Conservation (phyloP, 208 protist genomes). For the Leishmania aethiopica region DNA sequence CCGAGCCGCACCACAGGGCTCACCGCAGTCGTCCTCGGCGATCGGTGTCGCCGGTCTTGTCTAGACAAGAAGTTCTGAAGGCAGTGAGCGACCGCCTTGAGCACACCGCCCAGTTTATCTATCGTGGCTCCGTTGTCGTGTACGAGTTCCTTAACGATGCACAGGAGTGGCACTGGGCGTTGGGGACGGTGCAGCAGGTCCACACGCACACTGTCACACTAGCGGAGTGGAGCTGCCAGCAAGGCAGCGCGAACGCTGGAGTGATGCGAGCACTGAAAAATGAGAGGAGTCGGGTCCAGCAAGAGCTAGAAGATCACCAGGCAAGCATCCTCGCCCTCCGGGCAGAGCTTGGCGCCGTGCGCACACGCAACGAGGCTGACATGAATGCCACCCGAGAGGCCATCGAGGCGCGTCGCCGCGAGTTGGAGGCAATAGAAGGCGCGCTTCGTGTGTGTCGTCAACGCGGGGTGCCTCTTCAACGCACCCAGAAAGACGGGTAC, state of each 20-base stretch:
- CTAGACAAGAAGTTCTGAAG: slow-evolving; percentile 9
- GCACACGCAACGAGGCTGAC: slow-evolving; percentile 55
- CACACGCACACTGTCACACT: slow-evolving; percentile 36
- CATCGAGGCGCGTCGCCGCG: slow-evolving; percentile 28
- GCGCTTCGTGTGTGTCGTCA: slow-evolving; percentile 1
- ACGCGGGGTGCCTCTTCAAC: slow-evolving; percentile 16
- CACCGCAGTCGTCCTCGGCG: background rate
- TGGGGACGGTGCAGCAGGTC: slow-evolving; percentile 41
- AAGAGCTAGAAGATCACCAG: slow-evolving; percentile 39
- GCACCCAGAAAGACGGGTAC: background rate
- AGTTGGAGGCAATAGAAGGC: slow-evolving; percentile 26
- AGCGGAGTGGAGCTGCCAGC: slow-evolving; percentile 32
- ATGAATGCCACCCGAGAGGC: slow-evolving; percentile 36
- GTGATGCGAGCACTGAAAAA: slow-evolving; percentile 34
- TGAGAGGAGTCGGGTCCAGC: slow-evolving; percentile 25
- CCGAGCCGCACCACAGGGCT: background rate
- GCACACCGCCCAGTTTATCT: slow-evolving; percentile 22
- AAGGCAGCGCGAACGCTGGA: slow-evolving; percentile 31
- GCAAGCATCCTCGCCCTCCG: slow-evolving; percentile 30
- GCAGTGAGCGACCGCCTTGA: slow-evolving; percentile 19
- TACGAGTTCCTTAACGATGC: slow-evolving; percentile 56
- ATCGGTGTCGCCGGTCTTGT: slow-evolving; percentile 16
- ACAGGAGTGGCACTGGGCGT: slow-evolving; percentile 44
- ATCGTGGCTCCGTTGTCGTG: slow-evolving; percentile 40
- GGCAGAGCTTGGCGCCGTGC: slow-evolving; percentile 47